Base-by-base conservation (phyloP, 2,329 filamentous ascomycete genomes). In the Akanthomyces dipterigenus region DNA sequence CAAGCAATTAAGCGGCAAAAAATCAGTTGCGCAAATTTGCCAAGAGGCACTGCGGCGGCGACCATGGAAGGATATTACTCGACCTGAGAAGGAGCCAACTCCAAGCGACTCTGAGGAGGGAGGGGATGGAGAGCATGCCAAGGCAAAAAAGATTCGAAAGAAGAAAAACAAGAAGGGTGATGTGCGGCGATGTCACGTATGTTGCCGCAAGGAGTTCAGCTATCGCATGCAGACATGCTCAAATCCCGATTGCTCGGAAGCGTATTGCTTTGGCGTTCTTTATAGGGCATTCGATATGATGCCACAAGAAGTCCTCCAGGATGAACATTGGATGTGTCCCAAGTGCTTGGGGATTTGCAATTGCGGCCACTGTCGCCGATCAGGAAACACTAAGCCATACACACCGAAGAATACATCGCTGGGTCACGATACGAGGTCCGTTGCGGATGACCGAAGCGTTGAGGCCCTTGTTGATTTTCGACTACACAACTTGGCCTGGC, bases 251-350 rank as follows among this genome's bases (percentile, higher is more conserved):
- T 98, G 95, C 69, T 80, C 82, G 14, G 80, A 89, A 60, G 85
- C 84, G 0, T 99, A 96, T 71, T 98, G 95, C 72, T 99, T 96
- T 70, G 93, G 93, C n/a, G 89, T 89, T 18, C 80, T 99, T 1
- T 98, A 92, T 75, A 83, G 95, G 60, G 93, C 91, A 0, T 96
- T 96, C 69, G 93, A 98, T 71, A 84, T 92, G 71, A 89, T 91
- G 83, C 95, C 95, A 0, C 86, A 93, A 67, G 80, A 85, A 22
- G 85, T 93, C 1, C 88, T 97, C 82, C 87, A 96, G 70, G 82
- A 90, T 65, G 84, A 87, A 65, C 80, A 87, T 53, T 99, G 95
- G 93, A 84, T 88, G 68, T 99, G 95, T 66, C 95, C 95, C 0
- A 91, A 88, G 69, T 99, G 95, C 71, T 79, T 84, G 24, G 86